Percentiles rank a stretch among this genome's conserved stretches.
Conservation (phyloP, 2,329 filamentous ascomycete species). For the Diaporthe sp. region DNA sequence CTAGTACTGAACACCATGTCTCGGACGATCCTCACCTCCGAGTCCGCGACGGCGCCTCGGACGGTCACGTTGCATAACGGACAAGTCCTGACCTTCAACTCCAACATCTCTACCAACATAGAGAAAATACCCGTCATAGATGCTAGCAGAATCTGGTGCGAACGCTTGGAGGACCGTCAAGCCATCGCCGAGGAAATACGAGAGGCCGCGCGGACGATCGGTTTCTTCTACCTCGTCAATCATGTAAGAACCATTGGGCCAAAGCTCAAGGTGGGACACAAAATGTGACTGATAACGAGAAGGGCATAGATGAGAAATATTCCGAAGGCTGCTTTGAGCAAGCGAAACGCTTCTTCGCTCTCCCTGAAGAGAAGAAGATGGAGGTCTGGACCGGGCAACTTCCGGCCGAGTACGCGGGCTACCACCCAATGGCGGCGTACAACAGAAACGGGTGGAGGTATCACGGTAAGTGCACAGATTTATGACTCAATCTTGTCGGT, state of each 20-base stretch:
- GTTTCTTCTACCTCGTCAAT: constrained; percentile 61
- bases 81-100: constrained; percentile 45
- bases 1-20: constrained; percentile 37
- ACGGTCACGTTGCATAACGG: constrained; percentile 46
- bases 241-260: constrained; percentile 45
- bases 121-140: constrained; percentile 60
- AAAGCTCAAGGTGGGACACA: not conserved
- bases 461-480: constrained; percentile 45
- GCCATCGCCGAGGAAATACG: constrained; percentile 57
- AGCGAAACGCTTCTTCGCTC: constrained; percentile 57
- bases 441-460: constrained; percentile 57
- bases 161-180: constrained; percentile 51
- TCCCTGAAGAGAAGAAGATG: constrained; percentile 60
- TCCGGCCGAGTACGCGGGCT: constrained; percentile 52
- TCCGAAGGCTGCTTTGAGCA: constrained; percentile 52
- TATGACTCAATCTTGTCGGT: fast-evolving
- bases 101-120: constrained; percentile 45
- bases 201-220: constrained; percentile 56
- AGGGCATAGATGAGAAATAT: constrained; percentile 50
- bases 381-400: constrained; percentile 59
- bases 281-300: constrained; percentile 35
- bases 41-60: constrained; percentile 2
- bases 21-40: constrained; percentile 27
- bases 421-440: constrained; percentile 55
- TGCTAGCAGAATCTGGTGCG: constrained; percentile 56